phyloP scores from a whole-genome alignment of 1,139 yeast genomes.

The Lodderomyces parapsilosis region DNA sequence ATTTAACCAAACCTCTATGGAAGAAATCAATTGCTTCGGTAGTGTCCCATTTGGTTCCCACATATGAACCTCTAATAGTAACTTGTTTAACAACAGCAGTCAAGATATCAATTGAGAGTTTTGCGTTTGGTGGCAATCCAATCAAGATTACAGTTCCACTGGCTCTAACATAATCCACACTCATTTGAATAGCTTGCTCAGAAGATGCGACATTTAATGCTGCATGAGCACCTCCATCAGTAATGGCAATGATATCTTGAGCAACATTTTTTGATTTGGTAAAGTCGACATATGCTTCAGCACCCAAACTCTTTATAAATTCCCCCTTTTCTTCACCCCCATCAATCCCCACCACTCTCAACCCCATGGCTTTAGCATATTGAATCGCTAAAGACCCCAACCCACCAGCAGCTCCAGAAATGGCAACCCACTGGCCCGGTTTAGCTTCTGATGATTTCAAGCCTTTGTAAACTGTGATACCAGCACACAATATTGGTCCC shows the following conservation, averaged over 20 bases:
- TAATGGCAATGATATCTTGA: conserved; percentile 24
- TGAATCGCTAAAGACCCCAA: conserved; percentile 79
- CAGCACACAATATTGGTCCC: conserved; percentile 62
- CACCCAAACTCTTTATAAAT: conserved; percentile 59
- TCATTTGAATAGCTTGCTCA: conserved; percentile 66
- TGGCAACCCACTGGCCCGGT: conserved; percentile 79
- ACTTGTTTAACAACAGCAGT: conserved; percentile 64
- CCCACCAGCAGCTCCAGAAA: conserved; percentile 87
- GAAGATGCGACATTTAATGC: conserved; percentile 80
- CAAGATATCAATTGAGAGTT: conserved; percentile 61
- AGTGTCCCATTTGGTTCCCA: conserved; percentile 79
- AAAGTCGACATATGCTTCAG: conserved; percentile 71
- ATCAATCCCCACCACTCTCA: conserved; percentile 73
- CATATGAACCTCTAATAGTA: conserved; percentile 71
- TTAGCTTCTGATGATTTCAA: conserved; percentile 62
- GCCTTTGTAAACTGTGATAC: conserved; percentile 83
- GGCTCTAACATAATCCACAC: conserved; percentile 68
- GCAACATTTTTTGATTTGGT: conserved; percentile 36
- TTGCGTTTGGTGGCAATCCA: conserved; percentile 76
- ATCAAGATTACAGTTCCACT: conserved; percentile 78
- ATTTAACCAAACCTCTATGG: conserved; percentile 62
- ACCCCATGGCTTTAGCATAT: conserved; percentile 82
- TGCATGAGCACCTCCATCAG: conserved; percentile 61
- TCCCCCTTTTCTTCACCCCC: conserved; percentile 67
- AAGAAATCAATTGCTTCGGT: conserved; percentile 77